Conservation (phyloP, 176 grass and related monocot species). For the Ensete ventricosum region DNA sequence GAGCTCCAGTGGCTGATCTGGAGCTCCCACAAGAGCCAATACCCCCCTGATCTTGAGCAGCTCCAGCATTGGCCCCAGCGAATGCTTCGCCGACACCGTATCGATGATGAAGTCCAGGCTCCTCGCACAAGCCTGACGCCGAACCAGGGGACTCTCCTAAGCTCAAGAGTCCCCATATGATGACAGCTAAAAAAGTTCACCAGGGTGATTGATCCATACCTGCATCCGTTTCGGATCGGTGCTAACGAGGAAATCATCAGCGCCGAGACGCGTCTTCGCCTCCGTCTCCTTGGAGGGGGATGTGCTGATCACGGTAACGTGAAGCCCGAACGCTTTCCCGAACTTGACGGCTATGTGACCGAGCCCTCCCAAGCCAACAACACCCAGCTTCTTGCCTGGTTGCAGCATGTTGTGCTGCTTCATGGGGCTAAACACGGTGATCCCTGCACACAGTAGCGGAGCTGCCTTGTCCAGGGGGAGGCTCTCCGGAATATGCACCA, state of each 20-base stretch:
- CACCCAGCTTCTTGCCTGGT: constrained; percentile 37
- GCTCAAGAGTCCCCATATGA: too few species aligned
- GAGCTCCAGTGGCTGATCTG: constrained; percentile 68
- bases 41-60: constrained; percentile 67
- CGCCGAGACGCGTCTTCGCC: constrained; percentile 42
- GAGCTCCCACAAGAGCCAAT: constrained; percentile 61
- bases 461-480: constrained; percentile 54
- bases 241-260: constrained; percentile 55
- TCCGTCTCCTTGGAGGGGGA: constrained; percentile 62
- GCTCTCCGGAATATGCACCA: constrained; percentile 41
- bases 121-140: constrained; percentile 25
- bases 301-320: constrained; percentile 51
- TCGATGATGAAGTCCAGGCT: constrained; percentile 74
- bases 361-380: constrained; percentile 62
- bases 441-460: constrained; percentile 54
- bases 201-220: constrained; percentile 5
- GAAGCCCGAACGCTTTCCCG: constrained; percentile 60
- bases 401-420: constrained; percentile 57
- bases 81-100: constrained; percentile 60
- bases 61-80: constrained; percentile 61
- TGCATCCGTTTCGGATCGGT: constrained; percentile 42
- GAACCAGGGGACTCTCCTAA: too few species aligned
- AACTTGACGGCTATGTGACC: constrained; percentile 65
- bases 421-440: constrained; percentile 70
- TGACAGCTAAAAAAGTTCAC: too few species aligned